Evolutionary conservation across 331 rosid genomes (phyloP).

Genomic region (Ulmus americana): DNA sequence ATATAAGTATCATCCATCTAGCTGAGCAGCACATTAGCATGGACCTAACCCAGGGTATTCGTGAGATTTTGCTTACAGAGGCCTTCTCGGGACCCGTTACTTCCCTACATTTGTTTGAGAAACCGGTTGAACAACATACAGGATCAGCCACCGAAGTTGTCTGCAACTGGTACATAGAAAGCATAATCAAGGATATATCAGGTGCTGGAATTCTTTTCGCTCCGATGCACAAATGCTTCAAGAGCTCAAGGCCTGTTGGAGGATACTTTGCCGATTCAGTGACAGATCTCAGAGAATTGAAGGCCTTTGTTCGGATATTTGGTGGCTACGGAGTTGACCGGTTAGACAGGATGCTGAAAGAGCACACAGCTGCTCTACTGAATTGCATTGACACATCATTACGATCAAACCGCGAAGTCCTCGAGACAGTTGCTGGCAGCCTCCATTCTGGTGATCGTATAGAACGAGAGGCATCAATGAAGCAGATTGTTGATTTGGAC

Average conservation of each 20-base stretch:
- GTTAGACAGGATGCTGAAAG: conserved; percentile 85
- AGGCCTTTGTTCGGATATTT: conserved; percentile 77
- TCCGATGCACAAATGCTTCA: conserved; percentile 83
- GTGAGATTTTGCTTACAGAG: conserved; percentile 85
- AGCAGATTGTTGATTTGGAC: conserved; percentile 82
- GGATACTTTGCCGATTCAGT: conserved; percentile 98
- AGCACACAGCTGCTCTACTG: conserved; percentile 94
- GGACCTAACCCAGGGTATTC: conserved; percentile 92
- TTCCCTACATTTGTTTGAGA: conserved; percentile 83
- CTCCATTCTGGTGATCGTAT: conserved; percentile 81
- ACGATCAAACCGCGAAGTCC: conserved; percentile 76
- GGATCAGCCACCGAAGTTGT: conserved; percentile 87
- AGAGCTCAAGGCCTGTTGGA: conserved; percentile 97
- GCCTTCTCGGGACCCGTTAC: conserved; percentile 94
- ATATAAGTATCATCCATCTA: conserved; percentile 77
- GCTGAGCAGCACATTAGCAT: conserved; percentile 99
- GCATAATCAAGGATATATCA: conserved; percentile 80
- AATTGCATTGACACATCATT: conserved; percentile 88
- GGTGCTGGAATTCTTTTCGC: conserved; percentile 94
- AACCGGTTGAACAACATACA: conserved; percentile 73
- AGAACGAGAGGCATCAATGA: conserved; percentile 78
- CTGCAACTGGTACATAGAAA: conserved; percentile 93
- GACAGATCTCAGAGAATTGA: conserved; percentile 72
- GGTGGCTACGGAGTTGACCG: conserved; percentile 97
- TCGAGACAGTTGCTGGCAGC: conserved; percentile 78